A percentile compares a stretch with the other conserved stretches of the same genome.
phyloP scores from a whole-genome alignment of 257 asterid genomes.

The Solanum dulcamara region DNA sequence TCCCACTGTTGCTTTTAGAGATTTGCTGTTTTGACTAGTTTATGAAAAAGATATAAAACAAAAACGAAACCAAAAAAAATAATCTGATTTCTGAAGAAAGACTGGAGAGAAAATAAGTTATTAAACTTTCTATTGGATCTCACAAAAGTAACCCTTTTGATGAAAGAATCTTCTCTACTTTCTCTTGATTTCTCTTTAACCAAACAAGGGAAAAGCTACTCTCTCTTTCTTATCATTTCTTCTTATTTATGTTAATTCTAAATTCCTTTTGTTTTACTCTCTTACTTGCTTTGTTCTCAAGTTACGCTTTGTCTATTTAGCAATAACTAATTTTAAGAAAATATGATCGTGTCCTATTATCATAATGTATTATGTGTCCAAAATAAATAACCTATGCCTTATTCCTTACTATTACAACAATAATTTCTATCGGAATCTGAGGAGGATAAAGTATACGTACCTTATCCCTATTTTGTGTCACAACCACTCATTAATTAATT shows the following conservation, averaged over 20 bases:
- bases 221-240: not conserved
- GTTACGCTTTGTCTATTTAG: not conserved
- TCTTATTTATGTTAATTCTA: not conserved
- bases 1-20: not conserved
- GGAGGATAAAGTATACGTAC: too few relatives aligned
- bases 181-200: not conserved
- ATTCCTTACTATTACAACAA: not conserved
- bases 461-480: too few relatives aligned
- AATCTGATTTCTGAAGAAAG: not conserved
- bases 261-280: not conserved
- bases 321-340: not conserved
- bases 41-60: too few relatives aligned
- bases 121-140: not conserved
- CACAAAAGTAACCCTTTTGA: not conserved
- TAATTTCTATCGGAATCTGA: too few relatives aligned
- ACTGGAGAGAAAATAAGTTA: not conserved
- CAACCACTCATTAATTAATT: not conserved
- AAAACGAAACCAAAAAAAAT: too few relatives aligned
- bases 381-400: not conserved
- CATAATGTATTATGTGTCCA: not conserved
- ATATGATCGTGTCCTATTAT: not conserved
- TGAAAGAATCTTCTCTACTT: not conserved
- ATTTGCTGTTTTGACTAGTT: not conserved
- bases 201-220: not conserved
- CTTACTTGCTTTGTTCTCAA: not conserved